Evolutionary conservation across 2,329 filamentous ascomycete species (phyloP).

Genomic region (Aspergillus calidoustus): DNA sequence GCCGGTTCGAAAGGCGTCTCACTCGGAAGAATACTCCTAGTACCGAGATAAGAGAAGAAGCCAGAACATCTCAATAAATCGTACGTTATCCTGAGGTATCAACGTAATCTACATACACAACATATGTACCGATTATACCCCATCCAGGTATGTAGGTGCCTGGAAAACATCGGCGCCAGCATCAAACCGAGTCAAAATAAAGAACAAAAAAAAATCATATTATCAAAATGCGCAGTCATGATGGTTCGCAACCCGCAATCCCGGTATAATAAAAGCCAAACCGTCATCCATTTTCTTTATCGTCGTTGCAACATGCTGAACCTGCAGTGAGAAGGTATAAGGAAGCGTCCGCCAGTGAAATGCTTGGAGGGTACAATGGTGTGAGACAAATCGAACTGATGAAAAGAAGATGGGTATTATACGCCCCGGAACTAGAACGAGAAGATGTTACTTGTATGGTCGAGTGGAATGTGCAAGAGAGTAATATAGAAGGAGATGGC

Average conservation of each 20-base stretch:
- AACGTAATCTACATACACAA: constrained; percentile 10
- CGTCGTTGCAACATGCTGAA: constrained; percentile 34
- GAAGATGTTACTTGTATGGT: constrained; percentile 33
- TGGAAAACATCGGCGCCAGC: too few species aligned
- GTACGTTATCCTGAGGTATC: constrained; percentile 14
- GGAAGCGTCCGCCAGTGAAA: constrained; percentile 7
- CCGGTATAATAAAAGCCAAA: not conserved
- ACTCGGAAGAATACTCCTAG: not conserved
- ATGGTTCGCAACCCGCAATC: not conserved
- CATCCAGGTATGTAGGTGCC: not conserved
- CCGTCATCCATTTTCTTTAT: constrained; percentile 18
- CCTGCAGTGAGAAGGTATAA: constrained; percentile 36
- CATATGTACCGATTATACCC: not conserved
- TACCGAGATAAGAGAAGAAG: not conserved
- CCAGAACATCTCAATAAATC: not conserved
- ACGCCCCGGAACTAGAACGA: constrained; percentile 56
- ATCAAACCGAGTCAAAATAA: not conserved
- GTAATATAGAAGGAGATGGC: constrained; percentile 39
- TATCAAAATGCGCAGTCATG: not conserved
- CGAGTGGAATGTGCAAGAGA: not conserved
- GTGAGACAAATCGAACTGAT: not conserved
- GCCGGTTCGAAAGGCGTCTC: not conserved
- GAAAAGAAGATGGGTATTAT: constrained; percentile 29
- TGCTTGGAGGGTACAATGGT: not conserved
- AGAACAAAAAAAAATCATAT: not conserved